Evolutionary conservation across 1,284 basidiomycete species (phyloP).

Genomic region (Boletus semigastroideus): DNA sequence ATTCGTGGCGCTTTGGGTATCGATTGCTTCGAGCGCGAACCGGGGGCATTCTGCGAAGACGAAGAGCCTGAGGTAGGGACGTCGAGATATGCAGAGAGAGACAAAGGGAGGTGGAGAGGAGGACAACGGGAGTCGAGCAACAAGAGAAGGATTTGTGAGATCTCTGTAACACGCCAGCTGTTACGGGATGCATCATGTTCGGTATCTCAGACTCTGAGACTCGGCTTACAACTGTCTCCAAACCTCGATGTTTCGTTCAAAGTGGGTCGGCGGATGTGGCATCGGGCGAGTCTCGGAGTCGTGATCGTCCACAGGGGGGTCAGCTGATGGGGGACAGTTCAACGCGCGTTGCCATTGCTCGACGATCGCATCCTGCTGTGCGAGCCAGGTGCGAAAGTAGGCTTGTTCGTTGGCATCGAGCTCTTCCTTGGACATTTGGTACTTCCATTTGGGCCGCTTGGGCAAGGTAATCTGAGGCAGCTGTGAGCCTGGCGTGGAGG

Average conservation of each 20-base stretch:
- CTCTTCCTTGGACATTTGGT: constrained; percentile 80
- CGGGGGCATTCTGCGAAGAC: background rate
- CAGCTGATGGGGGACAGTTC: constrained; percentile 8
- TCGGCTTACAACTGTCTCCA: constrained; percentile 82
- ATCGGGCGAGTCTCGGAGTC: constrained; percentile 36
- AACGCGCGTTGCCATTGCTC: constrained; percentile 49
- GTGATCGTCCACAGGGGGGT: constrained; percentile 6
- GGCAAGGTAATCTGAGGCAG: constrained; percentile 49
- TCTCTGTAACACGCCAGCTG: constrained; percentile 87
- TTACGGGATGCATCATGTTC: constrained; percentile 1
- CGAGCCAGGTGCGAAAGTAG: constrained; percentile 73
- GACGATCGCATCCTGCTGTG: constrained; percentile 56
- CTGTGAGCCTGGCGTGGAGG: constrained; percentile 5
- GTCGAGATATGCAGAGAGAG: constrained; percentile 50
- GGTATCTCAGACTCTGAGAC: constrained; percentile 8
- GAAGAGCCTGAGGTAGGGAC: constrained; percentile 14
- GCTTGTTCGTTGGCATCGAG: constrained; percentile 87
- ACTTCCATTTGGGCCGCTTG: constrained; percentile 78
- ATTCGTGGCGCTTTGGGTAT: constrained; percentile 44
- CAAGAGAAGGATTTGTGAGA: constrained; percentile 81
- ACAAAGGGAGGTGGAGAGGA: constrained; percentile 62
- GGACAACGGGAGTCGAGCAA: constrained; percentile 88
- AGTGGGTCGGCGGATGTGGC: constrained; percentile 72
- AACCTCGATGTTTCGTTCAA: constrained; percentile 88
- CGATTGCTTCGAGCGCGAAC: constrained; percentile 14